Percentiles rank a stretch among this genome's conserved stretches.
Evolutionary conservation across 306 rosid genomes (phyloP).

Genomic region (Cucumis sativus): DNA sequence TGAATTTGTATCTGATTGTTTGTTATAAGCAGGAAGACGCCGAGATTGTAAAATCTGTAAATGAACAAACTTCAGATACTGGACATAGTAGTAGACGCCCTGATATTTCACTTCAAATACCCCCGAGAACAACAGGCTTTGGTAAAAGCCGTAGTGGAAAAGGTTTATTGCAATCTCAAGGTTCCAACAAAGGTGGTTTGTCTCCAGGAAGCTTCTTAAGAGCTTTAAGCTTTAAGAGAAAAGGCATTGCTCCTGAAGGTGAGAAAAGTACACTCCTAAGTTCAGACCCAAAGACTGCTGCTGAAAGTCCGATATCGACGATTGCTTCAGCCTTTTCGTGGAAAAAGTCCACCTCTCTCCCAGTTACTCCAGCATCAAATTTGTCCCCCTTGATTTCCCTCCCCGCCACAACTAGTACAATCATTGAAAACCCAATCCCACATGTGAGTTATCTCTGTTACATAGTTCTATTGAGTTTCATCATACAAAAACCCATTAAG

Average conservation of each 20-base stretch:
- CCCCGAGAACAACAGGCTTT: conserved; percentile 56
- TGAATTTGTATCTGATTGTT: background rate
- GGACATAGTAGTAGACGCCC: conserved; percentile 55
- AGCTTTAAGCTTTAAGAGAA: conserved; percentile 80
- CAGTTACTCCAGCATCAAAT: conserved; percentile 57
- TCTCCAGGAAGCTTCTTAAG: conserved; percentile 53
- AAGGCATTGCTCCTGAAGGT: conserved; percentile 36
- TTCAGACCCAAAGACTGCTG: conserved; percentile 37
- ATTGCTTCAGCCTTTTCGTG: conserved; percentile 42
- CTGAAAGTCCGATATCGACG: conserved; percentile 40
- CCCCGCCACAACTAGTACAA: conserved; percentile 61
- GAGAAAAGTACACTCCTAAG: conserved; percentile 78
- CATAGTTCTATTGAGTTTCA: conserved; percentile 6
- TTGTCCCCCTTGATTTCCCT: conserved; percentile 51
- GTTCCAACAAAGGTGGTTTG: conserved; percentile 43
- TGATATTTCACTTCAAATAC: conserved; percentile 88
- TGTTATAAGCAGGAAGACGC: conserved; percentile 28
- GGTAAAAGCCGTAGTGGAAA: conserved; percentile 42
- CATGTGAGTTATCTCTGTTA: conserved; percentile 33
- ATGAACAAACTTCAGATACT: conserved; percentile 29
- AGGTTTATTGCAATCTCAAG: conserved; percentile 60
- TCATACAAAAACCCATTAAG: background rate
- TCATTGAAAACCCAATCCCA: conserved; percentile 40
- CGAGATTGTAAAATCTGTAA: conserved; percentile 12
- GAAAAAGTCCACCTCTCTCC: conserved; percentile 78